Conservation (phyloP, 352 stramenopile species). For the Elongisporangium senticosum region DNA sequence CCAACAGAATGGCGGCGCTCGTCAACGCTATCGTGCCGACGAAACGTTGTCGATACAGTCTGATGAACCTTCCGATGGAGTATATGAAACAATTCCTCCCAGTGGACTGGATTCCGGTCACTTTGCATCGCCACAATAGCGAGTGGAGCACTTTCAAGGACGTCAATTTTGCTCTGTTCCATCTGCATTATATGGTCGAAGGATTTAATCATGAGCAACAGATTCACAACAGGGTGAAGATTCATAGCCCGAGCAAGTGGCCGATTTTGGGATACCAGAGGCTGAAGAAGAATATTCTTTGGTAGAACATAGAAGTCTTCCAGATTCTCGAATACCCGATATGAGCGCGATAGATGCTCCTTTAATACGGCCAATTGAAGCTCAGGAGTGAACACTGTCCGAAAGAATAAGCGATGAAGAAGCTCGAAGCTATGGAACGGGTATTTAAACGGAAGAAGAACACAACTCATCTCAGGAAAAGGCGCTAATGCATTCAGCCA, state of each 20-base stretch:
- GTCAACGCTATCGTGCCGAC: slow-evolving; percentile 5
- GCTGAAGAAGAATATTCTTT: slow-evolving; percentile 5
- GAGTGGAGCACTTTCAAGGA: slow-evolving; percentile 29
- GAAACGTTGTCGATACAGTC: slow-evolving; percentile 17
- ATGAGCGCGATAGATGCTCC: slow-evolving; percentile 6
- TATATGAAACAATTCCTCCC: slow-evolving; percentile 48
- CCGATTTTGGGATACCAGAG: neutral
- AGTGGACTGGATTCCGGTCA: slow-evolving; percentile 8
- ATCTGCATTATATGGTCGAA: slow-evolving; percentile 24
- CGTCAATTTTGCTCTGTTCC: slow-evolving; percentile 27
- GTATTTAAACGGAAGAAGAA: slow-evolving; percentile 15
- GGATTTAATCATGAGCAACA: slow-evolving; percentile 23
- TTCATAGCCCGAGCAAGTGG: slow-evolving; percentile 1
- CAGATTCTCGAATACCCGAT: slow-evolving; percentile 1
- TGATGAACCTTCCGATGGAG: slow-evolving; percentile 22
- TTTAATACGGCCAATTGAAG: slow-evolving; percentile 12
- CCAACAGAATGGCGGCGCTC: slow-evolving; percentile 4
- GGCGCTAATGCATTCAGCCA: slow-evolving; percentile 16
- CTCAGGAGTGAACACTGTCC: slow-evolving; percentile 9
- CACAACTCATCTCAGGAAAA: slow-evolving; percentile 16
- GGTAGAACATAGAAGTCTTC: slow-evolving; percentile 6
- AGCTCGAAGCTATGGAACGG: slow-evolving; percentile 31
- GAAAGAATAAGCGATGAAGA: slow-evolving; percentile 24
- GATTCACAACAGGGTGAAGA: neutral
- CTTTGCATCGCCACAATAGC: slow-evolving; percentile 39